Evolutionary conservation across 768 basidiomycete genomes (phyloP).

Genomic region (Phlebiopsis flavidoalba): DNA sequence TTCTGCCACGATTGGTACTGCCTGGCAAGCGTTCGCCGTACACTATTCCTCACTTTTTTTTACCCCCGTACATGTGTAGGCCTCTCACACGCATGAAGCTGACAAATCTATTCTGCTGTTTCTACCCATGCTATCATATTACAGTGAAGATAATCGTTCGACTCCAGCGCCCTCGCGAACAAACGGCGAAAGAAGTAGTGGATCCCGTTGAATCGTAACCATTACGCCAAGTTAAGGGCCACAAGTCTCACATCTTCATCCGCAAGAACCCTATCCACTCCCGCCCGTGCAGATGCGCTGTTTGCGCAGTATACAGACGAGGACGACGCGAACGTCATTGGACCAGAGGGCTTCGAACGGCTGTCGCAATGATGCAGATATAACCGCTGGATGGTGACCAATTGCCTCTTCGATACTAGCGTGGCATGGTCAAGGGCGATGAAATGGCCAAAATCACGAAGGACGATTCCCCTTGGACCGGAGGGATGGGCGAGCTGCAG

Average conservation of each 20-base stretch:
- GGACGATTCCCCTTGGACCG: constrained; percentile 71
- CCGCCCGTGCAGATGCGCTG: constrained; percentile 44
- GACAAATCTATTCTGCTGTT: constrained; percentile 59
- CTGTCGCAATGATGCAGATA: constrained; percentile 66
- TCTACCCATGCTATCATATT: constrained; percentile 47
- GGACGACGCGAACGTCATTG: constrained; percentile 55
- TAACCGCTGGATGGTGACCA: constrained; percentile 70
- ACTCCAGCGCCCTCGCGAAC: background rate
- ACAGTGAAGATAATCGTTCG: constrained; percentile 7
- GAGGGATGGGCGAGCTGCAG: constrained; percentile 44
- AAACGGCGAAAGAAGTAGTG: constrained; percentile 33
- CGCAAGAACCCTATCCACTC: constrained; percentile 41
- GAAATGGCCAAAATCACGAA: constrained; percentile 71
- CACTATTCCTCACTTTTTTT: too few species aligned
- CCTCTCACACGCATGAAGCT: constrained; percentile 47
- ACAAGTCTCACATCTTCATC: constrained; percentile 6
- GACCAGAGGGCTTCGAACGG: constrained; percentile 65
- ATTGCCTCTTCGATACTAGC: constrained; percentile 67
- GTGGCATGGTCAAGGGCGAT: constrained; percentile 65
- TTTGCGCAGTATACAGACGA: constrained; percentile 55
- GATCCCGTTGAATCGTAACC: constrained; percentile 14
- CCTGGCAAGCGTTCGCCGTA: too few species aligned
- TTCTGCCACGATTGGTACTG: background rate
- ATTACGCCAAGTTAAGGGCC: constrained; percentile 4
- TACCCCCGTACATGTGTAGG: too few species aligned